Evolutionary conservation across 768 basidiomycete species (phyloP).

Genomic region (Naematelia aurantialba): DNA sequence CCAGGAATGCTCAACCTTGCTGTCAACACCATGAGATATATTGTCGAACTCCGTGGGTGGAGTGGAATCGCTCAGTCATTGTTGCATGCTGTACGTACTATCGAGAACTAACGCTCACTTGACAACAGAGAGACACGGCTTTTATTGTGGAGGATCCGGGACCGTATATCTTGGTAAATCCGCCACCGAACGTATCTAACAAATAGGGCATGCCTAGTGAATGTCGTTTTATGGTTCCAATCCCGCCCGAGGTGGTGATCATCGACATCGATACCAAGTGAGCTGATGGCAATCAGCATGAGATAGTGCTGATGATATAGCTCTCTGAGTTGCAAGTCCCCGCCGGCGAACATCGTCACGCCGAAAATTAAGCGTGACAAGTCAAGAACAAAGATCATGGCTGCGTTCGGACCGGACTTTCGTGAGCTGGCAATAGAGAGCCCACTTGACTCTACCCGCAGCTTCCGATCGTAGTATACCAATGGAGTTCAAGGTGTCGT

Average conservation of each 20-base stretch:
- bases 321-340: constrained; percentile 67
- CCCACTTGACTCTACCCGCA: constrained; percentile 37
- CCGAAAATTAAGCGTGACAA: constrained; percentile 33
- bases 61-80: constrained; percentile 73
- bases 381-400: constrained; percentile 22
- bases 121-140: constrained; percentile 69
- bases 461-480: constrained; percentile 32
- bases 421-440: constrained; percentile 49
- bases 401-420: constrained; percentile 25
- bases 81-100: constrained; percentile 39
- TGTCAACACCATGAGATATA: constrained; percentile 83
- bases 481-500: constrained; percentile 91
- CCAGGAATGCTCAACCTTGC: constrained; percentile 83
- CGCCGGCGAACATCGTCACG: constrained; percentile 62
- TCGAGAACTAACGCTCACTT: background rate
- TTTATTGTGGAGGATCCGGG: constrained; percentile 95
- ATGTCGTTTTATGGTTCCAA: constrained; percentile 70
- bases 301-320: constrained; percentile 48
- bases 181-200: background rate
- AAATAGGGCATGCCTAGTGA: constrained; percentile 66
- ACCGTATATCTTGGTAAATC: constrained; percentile 78
- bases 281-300: constrained; percentile 11
- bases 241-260: constrained; percentile 76
- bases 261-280: constrained; percentile 69
- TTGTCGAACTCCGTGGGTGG: constrained; percentile 91